Base-by-base conservation (phyloP, 768 basidiomycete species). In the Leccinum broughii region DNA sequence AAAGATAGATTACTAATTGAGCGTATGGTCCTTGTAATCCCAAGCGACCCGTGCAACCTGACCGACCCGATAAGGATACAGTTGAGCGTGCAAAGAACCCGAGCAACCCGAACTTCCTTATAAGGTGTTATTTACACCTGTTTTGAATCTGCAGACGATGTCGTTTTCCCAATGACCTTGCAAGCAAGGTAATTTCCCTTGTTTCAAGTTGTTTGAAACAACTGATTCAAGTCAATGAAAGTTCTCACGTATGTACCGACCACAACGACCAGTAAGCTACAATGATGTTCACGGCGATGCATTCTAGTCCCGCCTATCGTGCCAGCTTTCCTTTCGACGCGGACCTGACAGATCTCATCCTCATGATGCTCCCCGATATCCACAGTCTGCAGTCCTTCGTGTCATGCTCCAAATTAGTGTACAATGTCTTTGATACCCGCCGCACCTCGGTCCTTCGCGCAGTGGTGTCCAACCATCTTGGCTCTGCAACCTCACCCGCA, bases 401-500 rank as follows among this genome's bases (percentile, higher is more conserved):
- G 24, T 55, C 63, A 13, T 59, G 59, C 14, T 66, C 65, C 22
- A 66, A 61, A 53, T 66, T 66, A 20, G 46, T 66, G 13, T 61
- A 66, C 39, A 51, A 57, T 39, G 62, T 64, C 62, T 66, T 66
- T 26, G n/a, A 44, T 7, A 15, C 48, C 35, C 59, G 50, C 34
- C 65, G 62, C 1, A 37, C 41, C 14, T 66, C 65, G n/a, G 32
- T 66, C 48, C 59, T 66, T 9, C 20, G 57, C 11, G 55, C 55
- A 7, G 59, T 66, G 35, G 37, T 63, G 14, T 58, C 65, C 8
- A 66, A 66, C 57, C 59, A 63, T 6, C 59, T 66, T 5, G 65
- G 62, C 34, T 35, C 57, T 6, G 46, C 51, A 14, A 32, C 44
- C 9, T 34, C 62, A 6, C 28, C 59, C 1, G 65, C 65, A 48